Evolutionary conservation across 2,329 filamentous ascomycete species (phyloP).

Genomic region (Trichophaea hybrida): DNA sequence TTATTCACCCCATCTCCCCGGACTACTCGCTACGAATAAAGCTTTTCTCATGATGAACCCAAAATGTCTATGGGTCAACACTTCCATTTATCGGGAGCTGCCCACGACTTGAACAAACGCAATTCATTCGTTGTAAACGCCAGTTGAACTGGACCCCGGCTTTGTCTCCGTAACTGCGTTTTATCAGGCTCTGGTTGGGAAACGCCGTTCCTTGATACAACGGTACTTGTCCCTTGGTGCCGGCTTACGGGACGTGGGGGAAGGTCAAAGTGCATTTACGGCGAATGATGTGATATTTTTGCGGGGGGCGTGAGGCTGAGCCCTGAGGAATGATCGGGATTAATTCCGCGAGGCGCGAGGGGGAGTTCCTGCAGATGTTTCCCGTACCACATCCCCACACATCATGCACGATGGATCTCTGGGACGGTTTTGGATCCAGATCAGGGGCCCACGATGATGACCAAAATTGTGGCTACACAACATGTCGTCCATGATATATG

Average conservation of each 20-base stretch:
- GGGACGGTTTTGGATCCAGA: neutral
- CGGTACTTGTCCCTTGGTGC: neutral
- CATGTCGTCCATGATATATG: neutral
- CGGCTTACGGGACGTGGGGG: neutral
- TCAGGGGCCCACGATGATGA: neutral
- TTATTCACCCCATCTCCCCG: neutral
- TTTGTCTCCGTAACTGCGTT: slow-evolving; percentile 1
- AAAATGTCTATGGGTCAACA: neutral
- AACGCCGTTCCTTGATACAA: neutral
- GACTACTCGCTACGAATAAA: neutral
- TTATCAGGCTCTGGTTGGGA: neutral
- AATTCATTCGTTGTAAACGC: neutral
- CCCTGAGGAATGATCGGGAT: neutral
- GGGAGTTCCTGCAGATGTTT: neutral
- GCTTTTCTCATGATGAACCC: neutral
- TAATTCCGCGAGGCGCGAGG: neutral
- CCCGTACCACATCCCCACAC: neutral
- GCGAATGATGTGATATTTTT: neutral
- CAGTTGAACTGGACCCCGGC: neutral
- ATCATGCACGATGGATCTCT: neutral
- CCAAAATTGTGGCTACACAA: neutral
- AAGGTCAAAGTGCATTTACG: neutral
- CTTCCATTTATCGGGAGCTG: neutral
- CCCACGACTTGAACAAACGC: neutral
- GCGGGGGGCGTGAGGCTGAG: neutral